phyloP scores from a whole-genome alignment of 495 filamentous ascomycete species.

The Lasiosphaeria hispida region DNA sequence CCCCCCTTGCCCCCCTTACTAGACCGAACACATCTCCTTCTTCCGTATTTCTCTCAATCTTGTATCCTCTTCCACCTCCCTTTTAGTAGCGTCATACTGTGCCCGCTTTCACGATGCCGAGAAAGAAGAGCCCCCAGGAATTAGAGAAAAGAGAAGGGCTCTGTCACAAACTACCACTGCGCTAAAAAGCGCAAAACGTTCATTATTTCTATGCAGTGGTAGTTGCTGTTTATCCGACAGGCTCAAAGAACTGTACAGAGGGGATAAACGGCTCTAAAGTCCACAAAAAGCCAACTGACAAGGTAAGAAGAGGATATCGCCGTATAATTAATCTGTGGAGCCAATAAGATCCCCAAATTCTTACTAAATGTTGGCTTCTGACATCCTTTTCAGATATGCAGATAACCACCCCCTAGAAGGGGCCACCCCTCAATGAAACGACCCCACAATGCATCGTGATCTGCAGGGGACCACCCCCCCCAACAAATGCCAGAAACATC shows the following conservation, averaged over 20 bases:
- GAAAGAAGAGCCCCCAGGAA: neutral
- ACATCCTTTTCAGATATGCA: too few species aligned
- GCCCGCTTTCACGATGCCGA: neutral
- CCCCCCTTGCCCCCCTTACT: neutral
- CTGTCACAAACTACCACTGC: neutral
- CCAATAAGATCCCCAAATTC: neutral
- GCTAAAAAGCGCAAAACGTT: too few species aligned
- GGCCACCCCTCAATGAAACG: too few species aligned
- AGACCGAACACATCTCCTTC: neutral
- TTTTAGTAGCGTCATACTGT: neutral
- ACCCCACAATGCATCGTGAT: too few species aligned
- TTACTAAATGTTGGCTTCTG: too few species aligned
- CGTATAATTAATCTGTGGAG: neutral
- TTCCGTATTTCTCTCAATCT: neutral
- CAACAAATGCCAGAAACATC: too few species aligned
- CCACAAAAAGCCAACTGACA: conserved; percentile 1
- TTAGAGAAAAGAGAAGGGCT: neutral
- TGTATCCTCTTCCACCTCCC: neutral
- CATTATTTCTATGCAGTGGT: too few species aligned
- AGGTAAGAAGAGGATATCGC: neutral
- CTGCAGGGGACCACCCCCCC: too few species aligned
- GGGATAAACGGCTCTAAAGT: neutral
- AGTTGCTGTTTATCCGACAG: too few species aligned
- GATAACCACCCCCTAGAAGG: too few species aligned
- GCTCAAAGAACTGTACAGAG: neutral